Conservation (phyloP, 73 alveolate species). For the Paramecium biaurelia region DNA sequence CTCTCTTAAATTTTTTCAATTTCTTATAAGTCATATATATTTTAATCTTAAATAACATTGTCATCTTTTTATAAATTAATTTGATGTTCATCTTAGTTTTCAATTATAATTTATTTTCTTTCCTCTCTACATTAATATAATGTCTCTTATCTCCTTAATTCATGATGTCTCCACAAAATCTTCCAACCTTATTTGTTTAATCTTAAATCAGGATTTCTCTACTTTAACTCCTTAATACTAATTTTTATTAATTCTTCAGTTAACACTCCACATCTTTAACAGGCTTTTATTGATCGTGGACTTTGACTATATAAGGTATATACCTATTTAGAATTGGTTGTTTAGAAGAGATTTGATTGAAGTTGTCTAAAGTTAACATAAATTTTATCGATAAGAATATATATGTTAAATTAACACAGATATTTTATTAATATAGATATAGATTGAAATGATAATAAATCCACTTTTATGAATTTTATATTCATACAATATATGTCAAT, state of each 20-base stretch:
- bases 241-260: neutral
- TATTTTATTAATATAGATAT: no score
- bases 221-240: neutral
- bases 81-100: neutral
- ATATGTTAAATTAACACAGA: neutral
- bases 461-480: neutral
- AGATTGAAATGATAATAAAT: neutral
- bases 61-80: neutral
- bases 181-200: neutral
- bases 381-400: neutral
- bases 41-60: neutral
- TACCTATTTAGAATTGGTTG: neutral
- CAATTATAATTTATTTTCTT: neutral
- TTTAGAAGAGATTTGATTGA: neutral
- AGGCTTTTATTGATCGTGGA: neutral
- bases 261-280: neutral
- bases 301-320: neutral
- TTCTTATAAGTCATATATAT: neutral
- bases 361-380: neutral
- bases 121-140: neutral
- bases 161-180: neutral
- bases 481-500: neutral
- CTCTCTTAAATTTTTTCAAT: neutral
- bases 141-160: neutral
- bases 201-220: neutral